Conservation (phyloP, 2,329 filamentous ascomycete species). For the Neopestalotiopsis rosae region DNA sequence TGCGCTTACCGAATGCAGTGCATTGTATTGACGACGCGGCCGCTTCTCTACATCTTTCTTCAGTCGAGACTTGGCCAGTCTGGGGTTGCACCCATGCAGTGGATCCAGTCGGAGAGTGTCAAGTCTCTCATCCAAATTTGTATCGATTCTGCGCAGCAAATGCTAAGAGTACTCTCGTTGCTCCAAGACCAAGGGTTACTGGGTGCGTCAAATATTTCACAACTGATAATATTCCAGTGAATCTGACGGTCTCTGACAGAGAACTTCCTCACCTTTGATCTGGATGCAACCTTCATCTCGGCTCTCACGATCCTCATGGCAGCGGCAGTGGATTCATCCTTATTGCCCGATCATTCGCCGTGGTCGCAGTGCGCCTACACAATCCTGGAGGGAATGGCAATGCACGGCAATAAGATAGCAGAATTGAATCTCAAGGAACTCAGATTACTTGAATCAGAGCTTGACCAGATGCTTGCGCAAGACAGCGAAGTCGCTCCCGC, state of each 20-base stretch:
- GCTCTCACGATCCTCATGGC: background rate
- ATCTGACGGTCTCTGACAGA: background rate
- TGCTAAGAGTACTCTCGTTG: background rate
- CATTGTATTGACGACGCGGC: background rate
- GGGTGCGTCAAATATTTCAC: background rate
- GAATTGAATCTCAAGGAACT: background rate
- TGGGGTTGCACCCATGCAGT: background rate
- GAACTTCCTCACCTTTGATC: background rate
- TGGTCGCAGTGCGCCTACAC: background rate
- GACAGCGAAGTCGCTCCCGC: background rate
- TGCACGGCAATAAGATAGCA: background rate
- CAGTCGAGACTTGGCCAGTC: background rate
- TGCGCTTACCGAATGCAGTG: too few relatives aligned
- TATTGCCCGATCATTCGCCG: background rate
- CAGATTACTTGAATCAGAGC: background rate
- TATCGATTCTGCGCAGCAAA: background rate
- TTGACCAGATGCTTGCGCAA: background rate
- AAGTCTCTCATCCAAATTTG: background rate
- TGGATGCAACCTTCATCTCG: background rate
- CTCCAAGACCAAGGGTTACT: background rate
- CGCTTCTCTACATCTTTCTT: background rate
- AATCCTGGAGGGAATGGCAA: background rate
- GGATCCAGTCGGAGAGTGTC: background rate
- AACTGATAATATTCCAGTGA: background rate
- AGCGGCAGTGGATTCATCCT: background rate